phyloP scores from a whole-genome alignment of 208 protist genomes.

The Acanthamoeba lenticulata region DNA sequence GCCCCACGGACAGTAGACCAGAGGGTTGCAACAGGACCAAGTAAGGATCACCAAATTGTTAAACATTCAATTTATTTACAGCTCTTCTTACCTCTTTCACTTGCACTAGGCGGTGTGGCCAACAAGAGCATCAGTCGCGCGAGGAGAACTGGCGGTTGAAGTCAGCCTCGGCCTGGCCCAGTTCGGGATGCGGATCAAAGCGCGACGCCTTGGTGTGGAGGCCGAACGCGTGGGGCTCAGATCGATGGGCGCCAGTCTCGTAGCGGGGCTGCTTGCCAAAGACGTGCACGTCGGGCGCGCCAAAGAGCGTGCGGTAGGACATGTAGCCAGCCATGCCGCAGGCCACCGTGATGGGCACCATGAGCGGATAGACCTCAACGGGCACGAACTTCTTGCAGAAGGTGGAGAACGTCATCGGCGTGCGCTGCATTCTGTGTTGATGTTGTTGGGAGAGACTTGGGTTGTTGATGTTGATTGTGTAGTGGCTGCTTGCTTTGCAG shows the following conservation, averaged over 20 bases:
- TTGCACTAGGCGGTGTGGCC: too few species aligned
- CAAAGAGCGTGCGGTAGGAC: background rate
- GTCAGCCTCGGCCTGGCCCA: background rate
- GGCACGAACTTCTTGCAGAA: too few species aligned
- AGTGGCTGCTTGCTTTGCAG: too few species aligned
- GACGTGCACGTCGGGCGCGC: background rate
- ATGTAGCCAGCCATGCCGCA: background rate
- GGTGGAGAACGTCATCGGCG: too few species aligned
- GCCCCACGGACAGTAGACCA: too few species aligned
- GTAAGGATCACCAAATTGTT: too few species aligned
- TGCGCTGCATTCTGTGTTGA: too few species aligned
- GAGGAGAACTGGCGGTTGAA: background rate
- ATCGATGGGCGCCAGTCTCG: background rate
- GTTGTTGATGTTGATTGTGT: too few species aligned
- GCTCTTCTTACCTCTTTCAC: too few species aligned
- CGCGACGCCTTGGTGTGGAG: background rate
- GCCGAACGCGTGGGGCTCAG: background rate
- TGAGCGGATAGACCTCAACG: background rate
- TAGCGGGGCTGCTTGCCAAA: background rate
- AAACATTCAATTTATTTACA: too few species aligned
- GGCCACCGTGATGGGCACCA: background rate
- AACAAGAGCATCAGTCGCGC: background rate
- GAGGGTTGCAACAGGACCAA: too few species aligned
- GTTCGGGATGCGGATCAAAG: background rate
- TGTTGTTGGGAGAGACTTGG: too few species aligned